Conservation (phyloP, 208 protist genomes). For the Trypanosoma grayi region DNA sequence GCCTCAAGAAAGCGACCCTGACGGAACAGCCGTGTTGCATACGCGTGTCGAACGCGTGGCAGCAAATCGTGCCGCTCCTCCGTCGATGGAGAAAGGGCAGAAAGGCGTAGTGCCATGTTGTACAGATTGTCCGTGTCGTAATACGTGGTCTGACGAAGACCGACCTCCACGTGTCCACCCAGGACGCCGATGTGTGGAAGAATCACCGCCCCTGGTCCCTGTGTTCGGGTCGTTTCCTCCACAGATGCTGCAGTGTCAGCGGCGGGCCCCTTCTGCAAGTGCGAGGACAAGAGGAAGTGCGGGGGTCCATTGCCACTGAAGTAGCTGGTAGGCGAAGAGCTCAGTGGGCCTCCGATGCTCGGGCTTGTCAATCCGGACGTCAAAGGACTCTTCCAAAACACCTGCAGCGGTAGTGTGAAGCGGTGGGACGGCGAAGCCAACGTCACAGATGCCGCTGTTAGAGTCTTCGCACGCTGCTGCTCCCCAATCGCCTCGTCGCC, state of each 20-base stretch:
- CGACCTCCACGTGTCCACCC: background rate
- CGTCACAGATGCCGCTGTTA: background rate
- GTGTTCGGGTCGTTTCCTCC: background rate
- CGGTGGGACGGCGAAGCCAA: background rate
- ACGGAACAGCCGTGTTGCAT: constrained; percentile 20
- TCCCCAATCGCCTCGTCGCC: background rate
- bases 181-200: constrained; percentile 8
- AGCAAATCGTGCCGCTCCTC: background rate
- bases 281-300: background rate
- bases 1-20: constrained; percentile 27
- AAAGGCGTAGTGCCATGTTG: constrained; percentile 30
- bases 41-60: constrained; percentile 15
- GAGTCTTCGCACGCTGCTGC: too few relatives aligned
- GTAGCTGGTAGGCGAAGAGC: too few relatives aligned
- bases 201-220: background rate
- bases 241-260: background rate
- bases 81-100: background rate
- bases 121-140: constrained; percentile 27
- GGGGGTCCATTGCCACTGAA: background rate
- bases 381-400: background rate
- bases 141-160: background rate
- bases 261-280: background rate
- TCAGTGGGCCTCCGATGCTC: background rate
- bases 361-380: background rate
- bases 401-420: background rate